phyloP scores from a whole-genome alignment of 805 yeast species.

The Monosporozyma yasuniensis region DNA sequence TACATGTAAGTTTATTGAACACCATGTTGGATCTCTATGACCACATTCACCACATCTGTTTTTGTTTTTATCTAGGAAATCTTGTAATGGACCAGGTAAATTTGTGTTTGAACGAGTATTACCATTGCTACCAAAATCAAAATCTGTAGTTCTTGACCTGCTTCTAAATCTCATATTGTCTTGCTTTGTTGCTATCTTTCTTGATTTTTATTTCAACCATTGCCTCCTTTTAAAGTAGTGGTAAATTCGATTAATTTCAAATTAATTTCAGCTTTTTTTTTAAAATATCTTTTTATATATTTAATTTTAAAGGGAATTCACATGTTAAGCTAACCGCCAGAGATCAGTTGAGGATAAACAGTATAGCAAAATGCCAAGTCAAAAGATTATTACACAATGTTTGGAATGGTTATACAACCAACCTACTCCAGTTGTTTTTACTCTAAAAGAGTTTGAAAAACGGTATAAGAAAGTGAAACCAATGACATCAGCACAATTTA shows the following conservation, averaged over 20 bases:
- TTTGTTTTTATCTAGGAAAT: constrained; percentile 31
- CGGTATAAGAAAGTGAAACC: constrained; percentile 6
- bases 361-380: not conserved
- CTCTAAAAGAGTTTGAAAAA: constrained; percentile 11
- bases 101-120: not conserved
- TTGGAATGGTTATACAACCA: constrained; percentile 3
- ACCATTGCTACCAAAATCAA: not conserved
- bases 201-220: not conserved
- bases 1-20: constrained; percentile 43
- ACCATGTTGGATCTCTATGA: constrained; percentile 48
- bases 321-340: too few species aligned
- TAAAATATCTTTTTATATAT: too few species aligned
- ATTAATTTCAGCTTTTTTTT: too few species aligned
- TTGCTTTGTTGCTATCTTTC: not conserved
- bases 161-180: not conserved
- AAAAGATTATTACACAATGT: not conserved
- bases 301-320: too few species aligned
- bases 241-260: too few species aligned
- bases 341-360: too few species aligned
- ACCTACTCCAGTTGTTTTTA: constrained; percentile 3
- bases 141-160: not conserved
- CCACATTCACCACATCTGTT: constrained; percentile 79
- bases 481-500: constrained; percentile 1
- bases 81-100: not conserved
- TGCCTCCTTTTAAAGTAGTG: not conserved